These are phyloP conservation scores for Xylariaceae sp. DNA, from an alignment of 2,329 filamentous ascomycete species.

Conservation along the genomic window DNA sequence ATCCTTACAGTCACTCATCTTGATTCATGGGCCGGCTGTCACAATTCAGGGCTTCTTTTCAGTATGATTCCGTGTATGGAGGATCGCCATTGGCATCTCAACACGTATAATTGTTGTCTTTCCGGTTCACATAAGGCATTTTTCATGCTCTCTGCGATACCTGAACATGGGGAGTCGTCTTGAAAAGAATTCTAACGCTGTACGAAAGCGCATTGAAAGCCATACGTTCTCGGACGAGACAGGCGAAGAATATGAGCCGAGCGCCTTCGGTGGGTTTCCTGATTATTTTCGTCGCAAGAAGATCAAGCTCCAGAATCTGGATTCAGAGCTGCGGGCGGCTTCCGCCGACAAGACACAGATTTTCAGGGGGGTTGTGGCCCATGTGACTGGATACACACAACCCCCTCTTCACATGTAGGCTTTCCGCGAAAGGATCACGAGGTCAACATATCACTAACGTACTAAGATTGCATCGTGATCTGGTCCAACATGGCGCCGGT, in stretches of 20 bases:
- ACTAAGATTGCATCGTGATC: constrained; percentile 66
- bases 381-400: constrained; percentile 95
- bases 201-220: constrained; percentile 57
- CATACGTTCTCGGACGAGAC: constrained; percentile 75
- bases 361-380: constrained; percentile 85
- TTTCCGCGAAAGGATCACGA: background rate
- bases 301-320: constrained; percentile 93
- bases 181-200: constrained; percentile 58
- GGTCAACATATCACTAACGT: constrained; percentile 2
- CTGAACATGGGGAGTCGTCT: constrained; percentile 54
- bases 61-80: too few relatives aligned
- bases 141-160: background rate
- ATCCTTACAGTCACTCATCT: too few relatives aligned
- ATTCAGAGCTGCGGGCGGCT: constrained; percentile 71
- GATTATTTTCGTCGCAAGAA: constrained; percentile 97
- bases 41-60: too few relatives aligned
- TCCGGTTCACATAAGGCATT: too few relatives aligned
- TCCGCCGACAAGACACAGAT: constrained; percentile 71
- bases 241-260: constrained; percentile 87
- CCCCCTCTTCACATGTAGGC: constrained; percentile 75
- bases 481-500: constrained; percentile 89
- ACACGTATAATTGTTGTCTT: too few relatives aligned
- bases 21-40: too few relatives aligned
- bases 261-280: constrained; percentile 80
- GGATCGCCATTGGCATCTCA: too few relatives aligned